Conservation (phyloP, 768 basidiomycete genomes). For the Suillus luteus region DNA sequence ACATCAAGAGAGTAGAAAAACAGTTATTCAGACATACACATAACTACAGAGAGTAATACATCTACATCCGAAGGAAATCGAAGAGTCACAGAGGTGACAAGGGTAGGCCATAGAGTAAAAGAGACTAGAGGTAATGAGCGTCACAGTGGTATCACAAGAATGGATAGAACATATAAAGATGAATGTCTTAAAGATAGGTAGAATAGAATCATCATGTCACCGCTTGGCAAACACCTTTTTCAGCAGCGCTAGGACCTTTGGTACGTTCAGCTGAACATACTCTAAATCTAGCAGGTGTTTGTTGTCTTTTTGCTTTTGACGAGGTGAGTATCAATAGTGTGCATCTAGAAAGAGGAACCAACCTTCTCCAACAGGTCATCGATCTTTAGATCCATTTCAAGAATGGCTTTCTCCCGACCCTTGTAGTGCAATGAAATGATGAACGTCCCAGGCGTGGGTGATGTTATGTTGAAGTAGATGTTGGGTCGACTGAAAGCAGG, state of each 20-base stretch:
- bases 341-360: conserved; percentile 22
- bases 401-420: conserved; percentile 96
- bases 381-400: conserved; percentile 99
- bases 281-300: conserved; percentile 95
- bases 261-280: conserved; percentile 96
- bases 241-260: conserved; percentile 87
- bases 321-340: conserved; percentile 18
- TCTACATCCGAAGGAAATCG: conserved; percentile 38
- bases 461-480: conserved; percentile 99
- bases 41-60: conserved; percentile 40
- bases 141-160: conserved; percentile 30
- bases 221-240: conserved; percentile 95
- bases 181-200: conserved; percentile 21
- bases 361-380: conserved; percentile 98
- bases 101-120: conserved; percentile 13
- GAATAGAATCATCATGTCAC: conserved; percentile 40
- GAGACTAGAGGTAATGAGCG: conserved; percentile 22
- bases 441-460: conserved; percentile 96
- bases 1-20: conserved; percentile 25
- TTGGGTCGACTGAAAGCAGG: conserved; percentile 76
- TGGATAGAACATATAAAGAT: conserved; percentile 36
- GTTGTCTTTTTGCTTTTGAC: conserved; percentile 93
- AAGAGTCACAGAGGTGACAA: conserved; percentile 26
- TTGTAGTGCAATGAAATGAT: conserved; percentile 99
- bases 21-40: conserved; percentile 40